Conservation (phyloP, 2,329 filamentous ascomycete genomes). For the Colletotrichum scovillei region DNA sequence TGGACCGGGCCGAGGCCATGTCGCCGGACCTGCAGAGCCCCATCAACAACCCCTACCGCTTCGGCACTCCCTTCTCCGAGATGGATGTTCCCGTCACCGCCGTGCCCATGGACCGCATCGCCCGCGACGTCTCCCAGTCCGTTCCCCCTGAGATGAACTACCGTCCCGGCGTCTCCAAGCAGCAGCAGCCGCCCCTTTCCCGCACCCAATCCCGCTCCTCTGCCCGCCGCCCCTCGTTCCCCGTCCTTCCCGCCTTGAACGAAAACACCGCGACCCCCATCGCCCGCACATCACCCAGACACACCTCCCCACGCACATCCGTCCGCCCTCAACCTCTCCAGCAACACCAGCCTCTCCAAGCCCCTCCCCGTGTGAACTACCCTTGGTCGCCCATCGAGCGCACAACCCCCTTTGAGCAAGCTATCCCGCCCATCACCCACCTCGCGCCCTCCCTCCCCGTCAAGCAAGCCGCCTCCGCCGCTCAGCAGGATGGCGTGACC, state of each 20-base stretch:
- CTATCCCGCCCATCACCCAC: slow-evolving; percentile 49
- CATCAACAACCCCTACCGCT: slow-evolving; percentile 72
- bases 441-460: slow-evolving; percentile 37
- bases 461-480: slow-evolving; percentile 41
- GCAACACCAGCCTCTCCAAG: slow-evolving; percentile 56
- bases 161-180: slow-evolving; percentile 54
- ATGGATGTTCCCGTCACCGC: slow-evolving; percentile 88
- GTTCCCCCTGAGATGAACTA: slow-evolving; percentile 95
- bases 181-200: slow-evolving; percentile 45
- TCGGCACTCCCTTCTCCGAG: slow-evolving; percentile 90
- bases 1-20: slow-evolving; percentile 61
- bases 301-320: slow-evolving; percentile 49
- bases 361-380: slow-evolving; percentile 66
- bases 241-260: slow-evolving; percentile 75
- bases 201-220: slow-evolving; percentile 68
- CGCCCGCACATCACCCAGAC: slow-evolving; percentile 46
- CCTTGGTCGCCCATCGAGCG: slow-evolving; percentile 66
- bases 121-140: slow-evolving; percentile 86
- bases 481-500: slow-evolving; percentile 63
- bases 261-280: slow-evolving; percentile 67
- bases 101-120: slow-evolving; percentile 76
- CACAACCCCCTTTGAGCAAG: slow-evolving; percentile 55
- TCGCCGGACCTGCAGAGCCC: slow-evolving; percentile 70
- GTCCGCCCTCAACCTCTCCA: slow-evolving; percentile 39
- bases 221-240: slow-evolving; percentile 74